Conservation (phyloP, 164 flowering plant genomes). For the Magnolia kwangsiensis region DNA sequence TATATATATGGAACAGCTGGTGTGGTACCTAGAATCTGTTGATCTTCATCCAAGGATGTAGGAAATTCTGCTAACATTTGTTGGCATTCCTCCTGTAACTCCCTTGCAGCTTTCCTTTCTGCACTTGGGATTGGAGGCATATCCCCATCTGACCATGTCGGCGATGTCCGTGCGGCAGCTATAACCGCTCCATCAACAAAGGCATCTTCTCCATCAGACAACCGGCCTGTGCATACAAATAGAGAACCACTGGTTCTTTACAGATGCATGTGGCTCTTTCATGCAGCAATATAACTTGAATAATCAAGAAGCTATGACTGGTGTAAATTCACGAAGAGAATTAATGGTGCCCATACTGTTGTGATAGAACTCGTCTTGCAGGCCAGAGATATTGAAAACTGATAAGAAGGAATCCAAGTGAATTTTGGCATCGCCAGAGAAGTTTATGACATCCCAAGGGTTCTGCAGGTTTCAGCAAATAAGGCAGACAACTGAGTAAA, state of each 20-base stretch:
- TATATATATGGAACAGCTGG: background rate
- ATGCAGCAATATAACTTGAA: background rate
- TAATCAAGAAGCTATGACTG: background rate
- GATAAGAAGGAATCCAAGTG: constrained; percentile 94
- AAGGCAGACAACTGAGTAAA: background rate
- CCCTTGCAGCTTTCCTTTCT: constrained; percentile 75
- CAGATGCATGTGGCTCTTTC: background rate
- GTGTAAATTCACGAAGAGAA: constrained; percentile 7
- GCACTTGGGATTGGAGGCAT: constrained; percentile 71
- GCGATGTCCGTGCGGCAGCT: constrained; percentile 91
- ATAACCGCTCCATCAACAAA: constrained; percentile 93
- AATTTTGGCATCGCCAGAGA: constrained; percentile 65
- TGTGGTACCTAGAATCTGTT: constrained; percentile 62
- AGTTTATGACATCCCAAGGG: constrained; percentile 83
- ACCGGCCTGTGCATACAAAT: constrained; percentile 37
- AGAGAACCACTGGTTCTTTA: constrained; percentile 5
- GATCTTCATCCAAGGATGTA: constrained; percentile 79
- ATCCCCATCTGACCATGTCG: constrained; percentile 94
- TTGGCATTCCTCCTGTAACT: constrained; percentile 82
- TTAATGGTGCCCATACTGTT: constrained; percentile 50
- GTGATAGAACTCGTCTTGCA: constrained; percentile 76
- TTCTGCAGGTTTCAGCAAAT: constrained; percentile 47
- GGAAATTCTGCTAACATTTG: constrained; percentile 67
- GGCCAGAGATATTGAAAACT: constrained; percentile 81
- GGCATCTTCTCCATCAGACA: constrained; percentile 47